A percentile compares a stretch with the other conserved stretches of the same genome.
phyloP scores from a whole-genome alignment of 805 yeast species.

The Hemisphaericaspora nanyangensis region DNA sequence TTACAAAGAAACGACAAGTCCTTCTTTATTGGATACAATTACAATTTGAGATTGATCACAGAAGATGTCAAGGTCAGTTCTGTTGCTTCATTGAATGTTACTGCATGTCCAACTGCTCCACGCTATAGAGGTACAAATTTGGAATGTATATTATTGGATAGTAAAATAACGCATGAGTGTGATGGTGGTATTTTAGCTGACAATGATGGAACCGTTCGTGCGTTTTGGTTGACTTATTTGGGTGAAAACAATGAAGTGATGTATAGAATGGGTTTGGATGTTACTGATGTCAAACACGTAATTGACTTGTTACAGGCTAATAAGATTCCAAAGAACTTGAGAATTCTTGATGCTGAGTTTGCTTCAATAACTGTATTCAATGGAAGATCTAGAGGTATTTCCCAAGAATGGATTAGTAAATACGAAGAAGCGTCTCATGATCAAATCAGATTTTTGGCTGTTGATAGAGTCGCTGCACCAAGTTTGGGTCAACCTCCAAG shows the following conservation, averaged over 20 bases:
- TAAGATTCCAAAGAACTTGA: conserved; percentile 45
- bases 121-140: conserved; percentile 82
- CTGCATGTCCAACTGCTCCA: conserved; percentile 65
- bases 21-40: conserved; percentile 78
- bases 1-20: conserved; percentile 73
- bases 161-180: conserved; percentile 68
- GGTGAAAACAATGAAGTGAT: conserved; percentile 72
- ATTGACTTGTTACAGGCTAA: conserved; percentile 52
- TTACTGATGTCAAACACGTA: conserved; percentile 57
- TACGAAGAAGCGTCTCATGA: conserved; percentile 63
- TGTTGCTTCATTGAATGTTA: conserved; percentile 68
- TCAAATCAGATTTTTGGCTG: conserved; percentile 69
- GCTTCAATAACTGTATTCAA: conserved; percentile 61
- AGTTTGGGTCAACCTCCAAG: conserved; percentile 19
- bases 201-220: conserved; percentile 73
- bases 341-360: conserved; percentile 79
- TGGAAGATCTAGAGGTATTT: conserved; percentile 84
- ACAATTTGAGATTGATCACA: conserved; percentile 62
- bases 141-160: conserved; percentile 73
- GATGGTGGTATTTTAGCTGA: conserved; percentile 77
- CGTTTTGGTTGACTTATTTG: conserved; percentile 79
- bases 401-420: conserved; percentile 73
- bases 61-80: conserved; percentile 77
- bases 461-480: conserved; percentile 61
- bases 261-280: conserved; percentile 74